phyloP scores from a whole-genome alignment of 106 monocot species.

The Dendrobium officinale region DNA sequence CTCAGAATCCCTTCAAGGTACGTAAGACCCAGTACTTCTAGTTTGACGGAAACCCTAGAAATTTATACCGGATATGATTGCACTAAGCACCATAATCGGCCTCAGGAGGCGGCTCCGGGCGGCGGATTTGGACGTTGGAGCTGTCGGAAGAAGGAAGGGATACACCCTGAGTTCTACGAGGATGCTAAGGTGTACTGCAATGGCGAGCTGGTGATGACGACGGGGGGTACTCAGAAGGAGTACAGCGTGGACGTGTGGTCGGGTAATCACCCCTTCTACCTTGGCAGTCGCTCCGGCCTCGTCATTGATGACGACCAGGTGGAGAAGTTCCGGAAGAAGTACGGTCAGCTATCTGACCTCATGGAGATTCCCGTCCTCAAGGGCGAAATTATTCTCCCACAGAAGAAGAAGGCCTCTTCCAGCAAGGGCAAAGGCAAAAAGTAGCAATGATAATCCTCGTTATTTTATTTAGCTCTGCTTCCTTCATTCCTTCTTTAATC shows the following conservation, averaged over 20 bases:
- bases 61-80: not conserved
- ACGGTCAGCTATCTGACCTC: slow-evolving; percentile 32
- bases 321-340: slow-evolving; percentile 87
- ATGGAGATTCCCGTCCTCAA: slow-evolving; percentile 62
- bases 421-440: slow-evolving; percentile 62
- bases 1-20: not conserved
- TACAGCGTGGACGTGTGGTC: slow-evolving; percentile 88
- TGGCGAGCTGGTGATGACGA: slow-evolving; percentile 84
- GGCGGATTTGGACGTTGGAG: slow-evolving; percentile 20
- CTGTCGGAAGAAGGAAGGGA: slow-evolving; percentile 54
- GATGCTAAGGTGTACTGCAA: slow-evolving; percentile 94
- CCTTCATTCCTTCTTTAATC: not conserved
- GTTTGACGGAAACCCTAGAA: not conserved
- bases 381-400: slow-evolving; percentile 52
- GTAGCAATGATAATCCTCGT: slow-evolving; percentile 4
- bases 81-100: not conserved
- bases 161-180: slow-evolving; percentile 82
- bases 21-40: not conserved
- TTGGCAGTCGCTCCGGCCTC: slow-evolving; percentile 54
- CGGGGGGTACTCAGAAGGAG: slow-evolving; percentile 84
- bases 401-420: slow-evolving; percentile 34
- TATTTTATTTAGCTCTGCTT: not conserved
- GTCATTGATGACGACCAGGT: slow-evolving; percentile 64
- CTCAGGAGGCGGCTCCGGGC: not conserved
- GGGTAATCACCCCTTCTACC: slow-evolving; percentile 89